phyloP scores from a whole-genome alignment of 352 stramenopile genomes.

The Aphanomyces euteiches region DNA sequence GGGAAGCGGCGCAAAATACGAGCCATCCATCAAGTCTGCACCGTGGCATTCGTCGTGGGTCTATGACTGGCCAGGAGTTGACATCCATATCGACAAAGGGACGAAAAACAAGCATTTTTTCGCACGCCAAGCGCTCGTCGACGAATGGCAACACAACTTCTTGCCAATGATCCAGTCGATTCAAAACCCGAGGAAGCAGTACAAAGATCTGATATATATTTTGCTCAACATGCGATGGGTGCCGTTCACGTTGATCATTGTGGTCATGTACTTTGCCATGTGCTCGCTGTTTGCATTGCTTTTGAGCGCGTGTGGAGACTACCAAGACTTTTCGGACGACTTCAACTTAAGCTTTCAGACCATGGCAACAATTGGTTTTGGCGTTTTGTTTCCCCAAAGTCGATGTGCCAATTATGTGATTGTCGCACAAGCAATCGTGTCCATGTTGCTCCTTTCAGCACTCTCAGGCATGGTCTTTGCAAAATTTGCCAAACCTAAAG shows the following conservation, averaged over 20 bases:
- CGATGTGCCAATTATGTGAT: conserved; percentile 68
- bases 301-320: conserved; percentile 52
- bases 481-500: conserved; percentile 78
- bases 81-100: conserved; percentile 43
- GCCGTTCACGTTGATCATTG: conserved; percentile 55
- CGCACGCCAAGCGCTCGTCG: conserved; percentile 50
- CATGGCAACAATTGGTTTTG: conserved; percentile 81
- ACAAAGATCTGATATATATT: conserved; percentile 84
- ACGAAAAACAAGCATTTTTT: conserved; percentile 51
- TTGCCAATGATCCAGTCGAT: conserved; percentile 60
- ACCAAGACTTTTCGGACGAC: conserved; percentile 47
- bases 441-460: conserved; percentile 74
- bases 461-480: conserved; percentile 80
- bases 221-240: conserved; percentile 79
- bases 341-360: conserved; percentile 81
- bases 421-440: conserved; percentile 70
- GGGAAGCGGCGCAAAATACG: too few relatives aligned
- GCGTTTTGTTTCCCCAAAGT: conserved; percentile 62
- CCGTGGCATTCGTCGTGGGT: conserved; percentile 42
- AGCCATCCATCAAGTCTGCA: not conserved
- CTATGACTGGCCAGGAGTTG: conserved; percentile 77
- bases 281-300: conserved; percentile 61
- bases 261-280: conserved; percentile 38
- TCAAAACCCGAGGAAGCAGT: conserved; percentile 57
- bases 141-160: conserved; percentile 49